Base-by-base conservation (phyloP, 805 yeast genomes). In the Candida saitoana region DNA sequence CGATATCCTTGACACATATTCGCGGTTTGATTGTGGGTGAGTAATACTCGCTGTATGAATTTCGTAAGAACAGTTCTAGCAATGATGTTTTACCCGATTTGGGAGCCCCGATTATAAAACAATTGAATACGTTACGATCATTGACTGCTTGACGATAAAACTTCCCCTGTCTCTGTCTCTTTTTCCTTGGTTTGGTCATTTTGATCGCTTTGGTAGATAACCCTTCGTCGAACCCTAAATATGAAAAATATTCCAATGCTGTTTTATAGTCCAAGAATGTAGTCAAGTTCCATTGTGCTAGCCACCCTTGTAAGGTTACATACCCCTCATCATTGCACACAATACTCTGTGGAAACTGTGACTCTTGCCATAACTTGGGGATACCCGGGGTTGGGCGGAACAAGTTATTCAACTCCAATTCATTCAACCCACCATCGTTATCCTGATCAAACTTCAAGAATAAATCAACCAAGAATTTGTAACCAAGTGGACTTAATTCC, bases 271-370 rank as follows among this genome's bases (percentile, higher is more conserved):
- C 96, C 22, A 93, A 66, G 50, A 80, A 89, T 0, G 98, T 91
- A 0, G 96, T 88, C 86, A 93, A 85, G 52, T 91, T 84, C 99
- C 99, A 93, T 55, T 91, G 98, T 0, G 99, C 99, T 30, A 93
- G 65, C 99, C 99, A 93, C 2, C 99, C 99, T 65, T 95, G 99
- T 19, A 93, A 63, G 0, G 98, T 88, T 3, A 93, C 89, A 57
- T 80, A 77, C 0, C 96, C 97, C 48, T 81, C 82, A 49, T 89
- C 96, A 57, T 89, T 90, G 40, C 95, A 78, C 1, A 91, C 96
- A 8, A 95, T 87, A 1, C 95, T 79, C 18, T 75, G 69, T 0
- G 99, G 99, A 56, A 93, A 93, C 49, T 82, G 82, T 0, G 87
- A 76, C 11, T 86, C 89, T 29, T 73, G 71, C 99, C 99, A 93